Percentiles rank a stretch among this genome's conserved stretches.
These are phyloP conservation scores for Blastocystis sp. DNA, from an alignment of 352 stramenopile species.

Conservation along the genomic window DNA sequence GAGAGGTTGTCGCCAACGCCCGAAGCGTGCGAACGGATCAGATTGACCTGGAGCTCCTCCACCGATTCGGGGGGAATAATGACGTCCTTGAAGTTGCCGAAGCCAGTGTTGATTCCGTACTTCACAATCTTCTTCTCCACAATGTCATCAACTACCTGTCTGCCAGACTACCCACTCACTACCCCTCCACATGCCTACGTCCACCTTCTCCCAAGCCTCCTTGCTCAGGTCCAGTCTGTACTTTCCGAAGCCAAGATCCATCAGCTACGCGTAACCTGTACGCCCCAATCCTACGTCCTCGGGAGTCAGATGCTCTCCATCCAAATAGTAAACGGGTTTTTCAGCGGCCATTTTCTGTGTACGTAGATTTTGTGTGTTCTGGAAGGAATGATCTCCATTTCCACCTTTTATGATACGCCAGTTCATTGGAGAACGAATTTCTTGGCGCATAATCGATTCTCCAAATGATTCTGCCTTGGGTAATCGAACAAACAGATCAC, in stretches of 20 bases:
- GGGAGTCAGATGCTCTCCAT: slow-evolving; percentile 53
- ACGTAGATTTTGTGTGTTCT: not conserved
- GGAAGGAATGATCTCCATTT: not conserved
- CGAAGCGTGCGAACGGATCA: slow-evolving; percentile 62
- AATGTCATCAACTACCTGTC: slow-evolving; percentile 75
- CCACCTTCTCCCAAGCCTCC: slow-evolving; percentile 70
- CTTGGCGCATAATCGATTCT: not conserved
- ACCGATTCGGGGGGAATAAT: slow-evolving; percentile 74
- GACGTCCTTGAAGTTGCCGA: slow-evolving; percentile 77
- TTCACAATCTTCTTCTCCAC: slow-evolving; percentile 70
- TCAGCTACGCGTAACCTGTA: slow-evolving; percentile 61
- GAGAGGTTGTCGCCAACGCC: slow-evolving; percentile 70
- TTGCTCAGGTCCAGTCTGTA: slow-evolving; percentile 65
- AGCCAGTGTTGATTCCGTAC: slow-evolving; percentile 81
- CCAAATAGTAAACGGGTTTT: slow-evolving; percentile 48
- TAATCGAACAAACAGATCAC: not conserved
- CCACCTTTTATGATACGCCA: not conserved
- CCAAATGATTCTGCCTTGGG: not conserved
- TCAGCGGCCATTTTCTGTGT: slow-evolving; percentile 27
- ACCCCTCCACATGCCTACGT: slow-evolving; percentile 45
- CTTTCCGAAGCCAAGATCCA: slow-evolving; percentile 66
- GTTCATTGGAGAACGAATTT: not conserved
- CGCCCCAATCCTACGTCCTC: not conserved
- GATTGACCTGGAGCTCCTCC: slow-evolving; percentile 69
- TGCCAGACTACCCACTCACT: slow-evolving; percentile 51